A percentile compares a stretch with the other conserved stretches of the same genome.
Evolutionary conservation across 441 rosid species (phyloP).

Genomic region (Melastoma candidum): DNA sequence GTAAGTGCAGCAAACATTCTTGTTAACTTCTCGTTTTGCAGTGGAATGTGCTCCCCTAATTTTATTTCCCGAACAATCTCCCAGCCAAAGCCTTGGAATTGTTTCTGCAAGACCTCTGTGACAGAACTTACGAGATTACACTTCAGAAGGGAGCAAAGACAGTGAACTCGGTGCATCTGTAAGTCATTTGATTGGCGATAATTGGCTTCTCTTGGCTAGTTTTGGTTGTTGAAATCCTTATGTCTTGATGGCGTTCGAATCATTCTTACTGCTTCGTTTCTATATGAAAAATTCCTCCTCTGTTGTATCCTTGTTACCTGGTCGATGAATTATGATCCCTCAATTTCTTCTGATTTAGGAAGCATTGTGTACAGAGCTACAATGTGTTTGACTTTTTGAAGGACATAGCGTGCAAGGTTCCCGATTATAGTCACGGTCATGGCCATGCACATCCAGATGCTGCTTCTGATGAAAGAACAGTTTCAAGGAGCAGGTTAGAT

Average conservation of each 20-base stretch:
- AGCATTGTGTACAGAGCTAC: constrained; percentile 89
- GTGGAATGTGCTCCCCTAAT: not conserved
- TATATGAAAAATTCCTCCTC: too few species aligned
- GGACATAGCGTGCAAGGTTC: constrained; percentile 83
- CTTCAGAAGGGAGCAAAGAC: constrained; percentile 95
- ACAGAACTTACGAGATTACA: constrained; percentile 83
- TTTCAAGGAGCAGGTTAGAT: constrained; percentile 55
- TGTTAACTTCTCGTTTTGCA: too few species aligned
- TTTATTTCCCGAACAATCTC: constrained; percentile 19
- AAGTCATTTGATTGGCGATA: constrained; percentile 21
- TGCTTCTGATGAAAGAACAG: constrained; percentile 51
- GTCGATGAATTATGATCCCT: too few species aligned
- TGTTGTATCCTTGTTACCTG: too few species aligned
- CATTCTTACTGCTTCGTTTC: too few species aligned
- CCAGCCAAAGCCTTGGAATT: constrained; percentile 97
- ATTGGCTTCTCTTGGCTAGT: too few species aligned
- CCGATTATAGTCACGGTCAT: constrained; percentile 56
- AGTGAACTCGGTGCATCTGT: constrained; percentile 80
- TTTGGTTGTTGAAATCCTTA: too few species aligned
- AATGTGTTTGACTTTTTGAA: constrained; percentile 93
- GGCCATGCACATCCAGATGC: constrained; percentile 59
- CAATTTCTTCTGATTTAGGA: constrained; percentile 26
- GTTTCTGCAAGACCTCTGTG: constrained; percentile 96
- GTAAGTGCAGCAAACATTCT: constrained; percentile 33
- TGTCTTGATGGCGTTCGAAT: too few species aligned